phyloP scores from a whole-genome alignment of 768 basidiomycete genomes.

The Mycena metata region DNA sequence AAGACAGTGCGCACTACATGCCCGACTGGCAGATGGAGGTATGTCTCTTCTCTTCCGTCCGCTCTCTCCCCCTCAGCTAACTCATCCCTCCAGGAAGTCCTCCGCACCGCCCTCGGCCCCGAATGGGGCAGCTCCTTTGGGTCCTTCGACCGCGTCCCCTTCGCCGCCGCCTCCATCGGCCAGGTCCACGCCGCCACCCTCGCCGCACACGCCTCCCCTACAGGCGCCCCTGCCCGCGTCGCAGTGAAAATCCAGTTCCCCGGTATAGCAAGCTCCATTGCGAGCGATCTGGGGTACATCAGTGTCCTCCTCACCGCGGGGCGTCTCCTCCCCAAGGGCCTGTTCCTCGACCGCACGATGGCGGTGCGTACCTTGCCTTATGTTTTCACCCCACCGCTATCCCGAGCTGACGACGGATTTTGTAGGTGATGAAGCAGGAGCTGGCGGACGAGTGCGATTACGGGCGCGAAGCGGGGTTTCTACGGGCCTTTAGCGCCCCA shows the following conservation, averaged over 20 bases:
- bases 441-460: conserved; percentile 96
- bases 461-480: conserved; percentile 80
- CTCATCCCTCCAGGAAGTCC: conserved; percentile 66
- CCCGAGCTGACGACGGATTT: not conserved
- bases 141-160: conserved; percentile 86
- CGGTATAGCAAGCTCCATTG: conserved; percentile 87
- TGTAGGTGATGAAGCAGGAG: conserved; percentile 88
- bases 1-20: conserved; percentile 98
- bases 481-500: conserved; percentile 69
- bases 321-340: conserved; percentile 84
- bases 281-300: conserved; percentile 89
- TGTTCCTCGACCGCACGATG: conserved; percentile 92
- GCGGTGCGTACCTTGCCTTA: conserved; percentile 54
- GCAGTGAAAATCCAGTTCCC: conserved; percentile 97
- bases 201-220: conserved; percentile 63
- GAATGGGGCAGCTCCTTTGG: conserved; percentile 81
- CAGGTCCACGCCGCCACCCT: conserved; percentile 91
- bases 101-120: conserved; percentile 78
- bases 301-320: conserved; percentile 86
- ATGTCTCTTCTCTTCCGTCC: conserved; percentile 25
- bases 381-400: no score
- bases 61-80: not conserved
- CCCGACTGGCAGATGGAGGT: conserved; percentile 99
- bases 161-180: conserved; percentile 97
- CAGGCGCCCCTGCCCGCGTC: conserved; percentile 67